phyloP scores from a whole-genome alignment of 2,329 filamentous ascomycete genomes.

The Monilinia laxa region DNA sequence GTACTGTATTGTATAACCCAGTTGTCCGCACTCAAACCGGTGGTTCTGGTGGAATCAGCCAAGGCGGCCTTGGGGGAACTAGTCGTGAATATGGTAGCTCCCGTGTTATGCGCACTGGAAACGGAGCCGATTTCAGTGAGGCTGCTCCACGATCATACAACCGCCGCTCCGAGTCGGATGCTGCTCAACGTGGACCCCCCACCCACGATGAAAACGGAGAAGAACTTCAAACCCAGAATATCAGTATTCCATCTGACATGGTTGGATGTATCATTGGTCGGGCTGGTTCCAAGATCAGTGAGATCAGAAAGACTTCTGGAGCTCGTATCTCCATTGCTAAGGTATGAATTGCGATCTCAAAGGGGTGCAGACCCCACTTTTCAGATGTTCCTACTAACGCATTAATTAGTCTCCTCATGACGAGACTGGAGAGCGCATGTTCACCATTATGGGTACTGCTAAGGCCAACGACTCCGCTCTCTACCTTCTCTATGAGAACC shows the following conservation, averaged over 20 bases:
- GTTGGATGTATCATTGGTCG: constrained; percentile 98
- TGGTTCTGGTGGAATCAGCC: constrained; percentile 42
- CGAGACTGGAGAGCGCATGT: constrained; percentile 98
- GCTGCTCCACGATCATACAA: constrained; percentile 66
- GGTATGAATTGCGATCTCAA: constrained; percentile 43
- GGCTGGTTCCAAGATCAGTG: constrained; percentile 93
- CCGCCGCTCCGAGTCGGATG: constrained; percentile 81
- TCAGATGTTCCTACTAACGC: constrained; percentile 19
- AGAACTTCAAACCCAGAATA: constrained; percentile 98
- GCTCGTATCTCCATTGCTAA: constrained; percentile 96
- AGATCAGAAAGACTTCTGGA: constrained; percentile 95
- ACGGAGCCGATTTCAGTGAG: constrained; percentile 96
- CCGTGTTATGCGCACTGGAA: constrained; percentile 91
- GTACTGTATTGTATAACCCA: constrained; percentile 96
- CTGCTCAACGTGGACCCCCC: constrained; percentile 74
- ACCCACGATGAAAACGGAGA: constrained; percentile 95
- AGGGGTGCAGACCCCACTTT: constrained; percentile 26
- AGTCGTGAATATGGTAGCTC: constrained; percentile 59
- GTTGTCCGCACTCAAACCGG: constrained; percentile 79
- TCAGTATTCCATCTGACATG: constrained; percentile 99
- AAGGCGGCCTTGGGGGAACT: constrained; percentile 49
- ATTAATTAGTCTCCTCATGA: constrained; percentile 72
- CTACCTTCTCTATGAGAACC: constrained; percentile 96
- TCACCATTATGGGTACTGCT: constrained; percentile 96
- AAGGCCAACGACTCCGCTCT: constrained; percentile 94